Percentiles rank a stretch among this genome's conserved stretches.
Conservation (phyloP, 2,329 filamentous ascomycete species). For the Cyphellophora attinorum region DNA sequence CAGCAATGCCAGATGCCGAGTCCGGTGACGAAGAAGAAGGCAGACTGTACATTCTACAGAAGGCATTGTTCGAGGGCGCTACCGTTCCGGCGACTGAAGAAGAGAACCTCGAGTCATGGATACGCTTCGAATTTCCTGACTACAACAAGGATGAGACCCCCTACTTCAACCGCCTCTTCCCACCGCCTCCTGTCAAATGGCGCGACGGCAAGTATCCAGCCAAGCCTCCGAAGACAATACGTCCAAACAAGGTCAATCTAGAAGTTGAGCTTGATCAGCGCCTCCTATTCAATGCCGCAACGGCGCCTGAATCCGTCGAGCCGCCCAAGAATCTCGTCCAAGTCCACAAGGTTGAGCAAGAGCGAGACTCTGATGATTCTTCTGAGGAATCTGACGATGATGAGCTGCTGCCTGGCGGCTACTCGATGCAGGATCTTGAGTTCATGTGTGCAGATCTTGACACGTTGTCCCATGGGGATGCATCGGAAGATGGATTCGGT, state of each 20-base stretch:
- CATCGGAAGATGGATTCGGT: slow-evolving; percentile 18
- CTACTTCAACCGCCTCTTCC: slow-evolving; percentile 73
- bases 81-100: slow-evolving; percentile 11
- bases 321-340: slow-evolving; percentile 10
- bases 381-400: slow-evolving; percentile 49
- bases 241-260: slow-evolving; percentile 78
- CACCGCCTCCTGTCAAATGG: slow-evolving; percentile 66
- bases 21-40: slow-evolving; percentile 6
- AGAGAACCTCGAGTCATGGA: slow-evolving; percentile 16
- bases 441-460: slow-evolving; percentile 85
- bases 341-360: slow-evolving; percentile 32
- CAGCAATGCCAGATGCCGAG: neutral
- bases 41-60: slow-evolving; percentile 31
- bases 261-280: slow-evolving; percentile 82
- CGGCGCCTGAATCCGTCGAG: slow-evolving; percentile 6
- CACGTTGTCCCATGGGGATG: slow-evolving; percentile 44
- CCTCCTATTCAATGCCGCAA: slow-evolving; percentile 67
- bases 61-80: slow-evolving; percentile 31
- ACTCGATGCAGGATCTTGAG: slow-evolving; percentile 70
- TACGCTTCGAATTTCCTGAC: slow-evolving; percentile 65
- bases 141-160: slow-evolving; percentile 69
- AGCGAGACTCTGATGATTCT: slow-evolving; percentile 34
- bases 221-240: slow-evolving; percentile 71
- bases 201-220: slow-evolving; percentile 63
- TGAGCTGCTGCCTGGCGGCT: slow-evolving; percentile 55